Conservation (phyloP, 164 flowering plant genomes). For the Liriodendron chinense region DNA sequence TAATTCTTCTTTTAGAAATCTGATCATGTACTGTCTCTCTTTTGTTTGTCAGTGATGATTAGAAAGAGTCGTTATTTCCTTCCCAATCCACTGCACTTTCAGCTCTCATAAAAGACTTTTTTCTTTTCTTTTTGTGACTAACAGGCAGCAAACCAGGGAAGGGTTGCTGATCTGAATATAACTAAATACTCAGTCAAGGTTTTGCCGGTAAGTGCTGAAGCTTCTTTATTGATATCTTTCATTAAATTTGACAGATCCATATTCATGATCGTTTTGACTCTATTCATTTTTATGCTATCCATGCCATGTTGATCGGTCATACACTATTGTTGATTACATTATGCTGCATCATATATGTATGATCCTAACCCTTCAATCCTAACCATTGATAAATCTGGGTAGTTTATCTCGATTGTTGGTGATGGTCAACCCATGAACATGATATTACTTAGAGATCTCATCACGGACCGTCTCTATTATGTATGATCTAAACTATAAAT, state of each 20-base stretch:
- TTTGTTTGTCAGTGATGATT: no score
- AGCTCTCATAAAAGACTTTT: neutral
- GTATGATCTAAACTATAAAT: no score
- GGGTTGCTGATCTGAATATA: slow-evolving; percentile 57
- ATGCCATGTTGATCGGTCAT: no score
- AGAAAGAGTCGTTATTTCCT: no score
- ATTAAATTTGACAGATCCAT: neutral
- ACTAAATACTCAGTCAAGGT: slow-evolving; percentile 84
- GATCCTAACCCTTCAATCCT: neutral
- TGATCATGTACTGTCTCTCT: no score
- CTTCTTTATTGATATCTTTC: neutral
- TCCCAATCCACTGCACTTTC: no score
- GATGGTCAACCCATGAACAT: no score
- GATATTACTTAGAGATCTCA: no score
- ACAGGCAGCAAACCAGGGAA: slow-evolving; percentile 72
- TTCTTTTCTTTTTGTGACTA: neutral
- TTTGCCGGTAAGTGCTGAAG: slow-evolving; percentile 62
- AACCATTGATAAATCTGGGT: no score
- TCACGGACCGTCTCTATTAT: no score
- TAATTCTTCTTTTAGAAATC: no score
- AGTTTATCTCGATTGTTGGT: no score
- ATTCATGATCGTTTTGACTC: neutral
- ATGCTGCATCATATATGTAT: neutral
- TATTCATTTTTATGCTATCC: neutral
- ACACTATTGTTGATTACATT: neutral